Percentiles rank a stretch among this genome's conserved stretches.
Conservation (phyloP, 257 asterid genomes). For the Jasminum sambac region DNA sequence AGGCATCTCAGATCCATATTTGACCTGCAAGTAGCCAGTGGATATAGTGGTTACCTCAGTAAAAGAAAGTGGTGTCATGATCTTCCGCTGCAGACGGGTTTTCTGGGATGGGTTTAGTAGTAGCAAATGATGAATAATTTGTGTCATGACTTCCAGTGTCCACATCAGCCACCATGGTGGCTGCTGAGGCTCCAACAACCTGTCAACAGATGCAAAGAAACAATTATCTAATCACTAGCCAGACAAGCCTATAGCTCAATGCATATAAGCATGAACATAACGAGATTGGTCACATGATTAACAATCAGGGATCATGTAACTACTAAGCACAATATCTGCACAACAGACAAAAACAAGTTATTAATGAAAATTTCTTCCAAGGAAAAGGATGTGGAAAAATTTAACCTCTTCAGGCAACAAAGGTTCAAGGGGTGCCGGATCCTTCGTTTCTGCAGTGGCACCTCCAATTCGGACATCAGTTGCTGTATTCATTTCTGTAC, state of each 20-base stretch:
- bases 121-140: conserved; percentile 28
- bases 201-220: conserved; percentile 30
- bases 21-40: conserved; percentile 12
- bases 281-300: background rate
- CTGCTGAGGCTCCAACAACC: conserved; percentile 41
- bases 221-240: conserved; percentile 13
- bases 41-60: conserved; percentile 47
- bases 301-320: conserved; percentile 3
- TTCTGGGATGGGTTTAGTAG: conserved; percentile 37
- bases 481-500: background rate
- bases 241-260: background rate
- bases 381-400: conserved; percentile 8
- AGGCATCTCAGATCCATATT: conserved; percentile 15
- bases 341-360: background rate
- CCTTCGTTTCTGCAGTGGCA: conserved; percentile 20
- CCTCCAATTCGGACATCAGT: background rate
- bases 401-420: conserved; percentile 55
- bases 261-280: background rate
- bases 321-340: background rate
- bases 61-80: conserved; percentile 30
- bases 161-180: conserved; percentile 30
- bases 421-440: conserved; percentile 40
- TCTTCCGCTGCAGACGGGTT: conserved; percentile 41
- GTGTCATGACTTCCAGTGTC: conserved; percentile 36
- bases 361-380: background rate